Percentiles rank a stretch among this genome's conserved stretches.
Evolutionary conservation across 2,329 filamentous ascomycete species (phyloP).

Genomic region (Ceratocystis ficicola): DNA sequence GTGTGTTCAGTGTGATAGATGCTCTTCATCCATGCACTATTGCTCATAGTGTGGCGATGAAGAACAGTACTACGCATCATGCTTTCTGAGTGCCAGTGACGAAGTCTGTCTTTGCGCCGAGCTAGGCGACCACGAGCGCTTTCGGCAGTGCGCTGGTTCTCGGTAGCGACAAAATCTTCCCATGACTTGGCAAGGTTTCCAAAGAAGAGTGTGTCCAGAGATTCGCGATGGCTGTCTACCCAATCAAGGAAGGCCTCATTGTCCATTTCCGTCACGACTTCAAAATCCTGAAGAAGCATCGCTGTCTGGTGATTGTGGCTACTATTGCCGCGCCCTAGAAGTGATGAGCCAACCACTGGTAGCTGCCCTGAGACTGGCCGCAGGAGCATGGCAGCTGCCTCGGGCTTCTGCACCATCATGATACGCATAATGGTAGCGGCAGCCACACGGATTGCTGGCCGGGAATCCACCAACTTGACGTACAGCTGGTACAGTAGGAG

Average conservation of each 20-base stretch:
- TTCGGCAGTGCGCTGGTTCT: slow-evolving; percentile 71
- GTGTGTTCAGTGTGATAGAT: slow-evolving; percentile 86
- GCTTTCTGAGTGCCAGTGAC: slow-evolving; percentile 63
- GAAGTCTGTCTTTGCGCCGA: slow-evolving; percentile 72
- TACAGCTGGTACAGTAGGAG: slow-evolving; percentile 91
- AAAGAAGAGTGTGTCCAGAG: slow-evolving; percentile 72
- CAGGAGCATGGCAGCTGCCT: slow-evolving; percentile 64
- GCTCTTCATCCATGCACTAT: slow-evolving; percentile 86
- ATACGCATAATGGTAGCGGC: slow-evolving; percentile 84
- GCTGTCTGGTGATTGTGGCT: slow-evolving; percentile 13
- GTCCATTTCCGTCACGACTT: slow-evolving; percentile 74
- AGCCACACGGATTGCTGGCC: slow-evolving; percentile 54
- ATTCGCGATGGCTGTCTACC: slow-evolving; percentile 70
- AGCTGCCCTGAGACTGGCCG: slow-evolving; percentile 46
- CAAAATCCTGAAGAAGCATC: slow-evolving; percentile 49
- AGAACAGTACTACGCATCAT: slow-evolving; percentile 57
- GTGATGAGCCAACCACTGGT: not conserved
- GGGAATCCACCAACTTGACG: slow-evolving; percentile 64
- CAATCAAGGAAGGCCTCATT: slow-evolving; percentile 78
- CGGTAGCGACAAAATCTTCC: slow-evolving; percentile 73
- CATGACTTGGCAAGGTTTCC: slow-evolving; percentile 68
- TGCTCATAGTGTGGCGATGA: slow-evolving; percentile 72
- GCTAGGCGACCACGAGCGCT: slow-evolving; percentile 56
- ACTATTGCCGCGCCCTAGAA: slow-evolving; percentile 1
- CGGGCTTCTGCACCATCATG: slow-evolving; percentile 82